A percentile compares a stretch with the other conserved stretches of the same genome.
Conservation (phyloP, 306 rosid species). For the Cercis canadensis region DNA sequence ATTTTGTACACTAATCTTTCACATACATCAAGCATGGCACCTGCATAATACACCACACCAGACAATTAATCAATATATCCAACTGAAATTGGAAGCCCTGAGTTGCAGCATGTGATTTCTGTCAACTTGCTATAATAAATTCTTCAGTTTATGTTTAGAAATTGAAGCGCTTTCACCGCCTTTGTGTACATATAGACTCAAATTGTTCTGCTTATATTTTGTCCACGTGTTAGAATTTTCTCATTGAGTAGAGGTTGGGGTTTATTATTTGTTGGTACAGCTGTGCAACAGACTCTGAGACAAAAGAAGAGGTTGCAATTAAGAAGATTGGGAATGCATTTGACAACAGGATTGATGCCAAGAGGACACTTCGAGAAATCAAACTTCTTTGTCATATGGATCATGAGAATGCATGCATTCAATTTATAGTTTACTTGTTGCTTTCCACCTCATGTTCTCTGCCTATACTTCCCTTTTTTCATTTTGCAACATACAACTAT, state of each 20-base stretch:
- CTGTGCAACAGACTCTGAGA: slow-evolving; percentile 45
- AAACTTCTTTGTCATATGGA: slow-evolving; percentile 72
- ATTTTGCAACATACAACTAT: background rate
- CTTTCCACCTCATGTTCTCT: background rate
- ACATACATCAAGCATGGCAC: no score
- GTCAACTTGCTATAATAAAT: no score
- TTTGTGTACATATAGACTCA: background rate
- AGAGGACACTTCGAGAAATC: slow-evolving; percentile 52
- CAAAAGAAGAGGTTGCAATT: slow-evolving; percentile 48
- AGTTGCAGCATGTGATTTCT: no score
- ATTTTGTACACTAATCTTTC: no score
- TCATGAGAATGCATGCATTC: slow-evolving; percentile 72
- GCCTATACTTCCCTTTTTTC: slow-evolving; percentile 12
- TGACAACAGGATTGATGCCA: slow-evolving; percentile 52
- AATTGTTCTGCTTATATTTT: background rate
- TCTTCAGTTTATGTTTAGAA: background rate
- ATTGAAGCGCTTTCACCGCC: background rate
- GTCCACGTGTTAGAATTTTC: background rate
- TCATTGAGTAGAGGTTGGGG: background rate
- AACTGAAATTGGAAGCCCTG: no score
- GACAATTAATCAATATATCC: no score
- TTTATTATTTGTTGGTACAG: background rate
- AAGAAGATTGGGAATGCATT: slow-evolving; percentile 54
- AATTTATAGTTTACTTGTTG: background rate
- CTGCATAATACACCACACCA: no score